Base-by-base conservation (phyloP, 148 eudicot species). In the Fallopia convolvulus region DNA sequence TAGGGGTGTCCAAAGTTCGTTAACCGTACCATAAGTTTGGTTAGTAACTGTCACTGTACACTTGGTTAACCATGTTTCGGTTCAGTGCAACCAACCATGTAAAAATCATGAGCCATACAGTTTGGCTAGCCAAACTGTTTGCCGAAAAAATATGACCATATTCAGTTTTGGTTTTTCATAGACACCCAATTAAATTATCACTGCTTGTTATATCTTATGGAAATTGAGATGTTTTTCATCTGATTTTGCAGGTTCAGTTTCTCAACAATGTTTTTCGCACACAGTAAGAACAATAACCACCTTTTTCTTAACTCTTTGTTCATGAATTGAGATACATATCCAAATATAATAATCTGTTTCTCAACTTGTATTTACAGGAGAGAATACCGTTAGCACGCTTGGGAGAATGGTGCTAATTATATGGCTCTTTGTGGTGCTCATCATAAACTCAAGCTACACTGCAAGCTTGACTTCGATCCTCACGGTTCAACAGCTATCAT, bases 401-500 rank as follows among this genome's bases (percentile, higher is more conserved):
- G 98, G 98, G n/a, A 86, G 97, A 1, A 44, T 90, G 82, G 92
- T 94, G 33, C 86, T 94, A 30, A 83, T 92, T 56, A 88, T 94
- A 61, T 94, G 98, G 97, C 82, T 94, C 4, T 94, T 94, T 65
- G 97, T 90, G 72, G 95, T 94, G 40, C 68, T 92, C 76, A 90
- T 94, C 61, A 89, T 94, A 23, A 89, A 83, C 81, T 89, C 93
- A 58, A 92, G 98, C 85, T 94, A 94, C 81, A 92, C 97, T 39
- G 97, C 98, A 32, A 94, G 97, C 87, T 80, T 94, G 85, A 89
- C 95, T 30, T 94, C 98, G 21, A 88, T 89, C 74, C 95, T 94
- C 58, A 90, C 97, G 2, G 97, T 88, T 33, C 91, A 92, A 79
- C 98, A 90, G 76, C 87, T 94, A 47, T 74, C 90, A 26, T 87